Percentiles rank a stretch among this genome's conserved stretches.
phyloP scores from a whole-genome alignment of 129 eudicot species.

The Gnaphalium uliginosum region DNA sequence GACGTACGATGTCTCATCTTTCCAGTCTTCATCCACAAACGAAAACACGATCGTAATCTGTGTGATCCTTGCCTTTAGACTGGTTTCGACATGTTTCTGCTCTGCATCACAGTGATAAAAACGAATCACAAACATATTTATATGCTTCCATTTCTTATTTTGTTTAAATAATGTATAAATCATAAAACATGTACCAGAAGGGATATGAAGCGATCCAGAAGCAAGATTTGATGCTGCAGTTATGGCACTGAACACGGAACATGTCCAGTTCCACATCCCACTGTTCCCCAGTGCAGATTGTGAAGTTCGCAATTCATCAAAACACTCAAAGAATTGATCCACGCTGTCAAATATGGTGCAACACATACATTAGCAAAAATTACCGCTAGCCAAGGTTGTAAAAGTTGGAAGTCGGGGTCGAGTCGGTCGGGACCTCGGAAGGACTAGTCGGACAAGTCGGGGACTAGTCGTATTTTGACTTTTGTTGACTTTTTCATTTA shows the following conservation, averaged over 20 bases:
- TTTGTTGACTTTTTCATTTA: no score
- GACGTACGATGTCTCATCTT: conserved; percentile 25
- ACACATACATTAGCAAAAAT: neutral
- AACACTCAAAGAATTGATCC: conserved; percentile 93
- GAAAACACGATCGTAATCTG: conserved; percentile 58
- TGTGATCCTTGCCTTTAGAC: conserved; percentile 61
- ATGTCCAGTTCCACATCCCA: conserved; percentile 97
- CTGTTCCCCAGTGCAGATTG: conserved; percentile 91
- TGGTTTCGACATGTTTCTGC: conserved; percentile 86
- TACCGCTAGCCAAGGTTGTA: no score
- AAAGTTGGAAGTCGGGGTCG: no score
- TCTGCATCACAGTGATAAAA: conserved; percentile 46
- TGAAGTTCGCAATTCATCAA: conserved; percentile 86
- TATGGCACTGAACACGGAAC: conserved; percentile 92
- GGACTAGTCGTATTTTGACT: no score
- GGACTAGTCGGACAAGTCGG: no score
- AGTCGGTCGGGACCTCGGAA: no score
- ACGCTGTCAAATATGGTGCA: conserved; percentile 50
- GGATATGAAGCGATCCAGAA: conserved; percentile 79
- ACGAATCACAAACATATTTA: neutral
- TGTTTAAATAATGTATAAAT: neutral
- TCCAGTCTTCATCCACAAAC: conserved; percentile 66
- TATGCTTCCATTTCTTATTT: neutral
- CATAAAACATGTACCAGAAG: conserved; percentile 58
- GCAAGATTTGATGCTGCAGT: conserved; percentile 97